Evolutionary conservation across 352 stramenopile species (phyloP).

Genomic region (Phytophthora pinifolia): DNA sequence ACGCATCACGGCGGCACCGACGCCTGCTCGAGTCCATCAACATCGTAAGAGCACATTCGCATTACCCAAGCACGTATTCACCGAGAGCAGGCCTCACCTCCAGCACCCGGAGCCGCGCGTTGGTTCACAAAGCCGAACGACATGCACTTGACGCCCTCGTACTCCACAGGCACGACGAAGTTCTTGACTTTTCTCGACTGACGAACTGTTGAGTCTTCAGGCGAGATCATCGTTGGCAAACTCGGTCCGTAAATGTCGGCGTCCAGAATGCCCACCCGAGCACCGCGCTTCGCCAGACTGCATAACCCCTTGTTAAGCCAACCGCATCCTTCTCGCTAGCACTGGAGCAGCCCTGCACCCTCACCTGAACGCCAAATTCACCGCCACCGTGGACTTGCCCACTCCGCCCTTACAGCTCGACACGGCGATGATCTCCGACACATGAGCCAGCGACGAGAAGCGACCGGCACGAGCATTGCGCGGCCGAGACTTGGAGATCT

Average conservation of each 20-base stretch:
- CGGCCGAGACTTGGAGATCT: conserved; percentile 59
- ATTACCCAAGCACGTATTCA: not conserved
- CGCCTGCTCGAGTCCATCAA: conserved; percentile 31
- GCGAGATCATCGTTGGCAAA: conserved; percentile 96
- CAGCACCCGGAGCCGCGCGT: conserved; percentile 74
- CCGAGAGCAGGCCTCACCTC: conserved; percentile 33
- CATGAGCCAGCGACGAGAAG: conserved; percentile 79
- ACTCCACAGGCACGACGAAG: conserved; percentile 81
- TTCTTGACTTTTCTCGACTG: conserved; percentile 69
- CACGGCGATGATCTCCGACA: conserved; percentile 89
- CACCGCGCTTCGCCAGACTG: conserved; percentile 88
- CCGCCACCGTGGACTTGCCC: conserved; percentile 98
- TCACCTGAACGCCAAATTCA: conserved; percentile 96
- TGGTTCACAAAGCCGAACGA: conserved; percentile 93
- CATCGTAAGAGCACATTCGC: conserved; percentile 9
- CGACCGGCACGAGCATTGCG: conserved; percentile 66
- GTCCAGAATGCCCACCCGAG: conserved; percentile 97
- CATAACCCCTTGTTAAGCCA: not conserved
- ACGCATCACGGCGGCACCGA: conserved; percentile 93
- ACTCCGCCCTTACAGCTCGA: conserved; percentile 97
- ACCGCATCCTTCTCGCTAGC: no score
- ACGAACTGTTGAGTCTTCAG: conserved; percentile 63
- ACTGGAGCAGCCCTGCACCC: not conserved
- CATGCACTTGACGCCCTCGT: conserved; percentile 92
- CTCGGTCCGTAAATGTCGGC: conserved; percentile 99